Conservation (phyloP, 768 basidiomycete species). For the Kwoniella heveanensis region DNA sequence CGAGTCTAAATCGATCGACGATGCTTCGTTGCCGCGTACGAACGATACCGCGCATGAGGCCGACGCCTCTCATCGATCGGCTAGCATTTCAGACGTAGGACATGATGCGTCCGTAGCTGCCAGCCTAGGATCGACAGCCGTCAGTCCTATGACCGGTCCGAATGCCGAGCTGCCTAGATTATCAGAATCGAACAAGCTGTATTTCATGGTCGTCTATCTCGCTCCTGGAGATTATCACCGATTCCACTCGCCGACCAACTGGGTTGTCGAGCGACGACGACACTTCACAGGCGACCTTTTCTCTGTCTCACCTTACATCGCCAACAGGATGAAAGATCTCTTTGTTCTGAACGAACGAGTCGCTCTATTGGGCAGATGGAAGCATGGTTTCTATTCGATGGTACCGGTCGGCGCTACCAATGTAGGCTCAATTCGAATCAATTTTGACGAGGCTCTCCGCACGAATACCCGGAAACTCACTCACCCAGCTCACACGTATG, state of each 20-base stretch:
- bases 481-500: slow-evolving; percentile 78
- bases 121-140: slow-evolving; percentile 37
- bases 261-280: slow-evolving; percentile 94
- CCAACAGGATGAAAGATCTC: slow-evolving; percentile 82
- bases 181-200: slow-evolving; percentile 75
- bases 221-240: slow-evolving; percentile 98
- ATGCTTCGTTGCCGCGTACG: slow-evolving; percentile 50
- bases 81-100: slow-evolving; percentile 30
- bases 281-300: slow-evolving; percentile 98
- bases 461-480: slow-evolving; percentile 74
- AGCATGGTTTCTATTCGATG: slow-evolving; percentile 94
- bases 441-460: slow-evolving; percentile 88
- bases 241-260: slow-evolving; percentile 91
- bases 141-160: slow-evolving; percentile 19
- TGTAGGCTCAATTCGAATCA: slow-evolving; percentile 92
- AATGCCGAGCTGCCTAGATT: slow-evolving; percentile 55
- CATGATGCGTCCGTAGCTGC: slow-evolving; percentile 75
- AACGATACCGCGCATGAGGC: slow-evolving; percentile 28
- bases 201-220: slow-evolving; percentile 93
- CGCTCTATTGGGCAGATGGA: slow-evolving; percentile 89
- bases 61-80: slow-evolving; percentile 60
- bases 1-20: slow-evolving; percentile 21
- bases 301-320: slow-evolving; percentile 94
- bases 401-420: slow-evolving; percentile 98
- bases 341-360: slow-evolving; percentile 99